Base-by-base conservation (phyloP, 495 filamentous ascomycete species). In the Annulohypoxylon nitens region DNA sequence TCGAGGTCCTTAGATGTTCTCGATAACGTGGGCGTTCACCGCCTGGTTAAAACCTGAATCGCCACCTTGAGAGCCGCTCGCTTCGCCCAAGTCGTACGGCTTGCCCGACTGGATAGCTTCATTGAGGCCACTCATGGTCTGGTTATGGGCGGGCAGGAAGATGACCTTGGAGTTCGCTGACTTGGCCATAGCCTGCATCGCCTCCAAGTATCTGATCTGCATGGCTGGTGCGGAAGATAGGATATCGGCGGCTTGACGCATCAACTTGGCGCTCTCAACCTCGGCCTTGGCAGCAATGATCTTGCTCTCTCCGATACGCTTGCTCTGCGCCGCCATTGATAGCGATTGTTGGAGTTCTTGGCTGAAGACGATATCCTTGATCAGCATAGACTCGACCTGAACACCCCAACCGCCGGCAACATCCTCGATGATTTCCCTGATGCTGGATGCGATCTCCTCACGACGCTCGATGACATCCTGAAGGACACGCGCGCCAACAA, bases 161-260 rank as follows among this genome's bases (percentile, higher is more conserved):
- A 99, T 98, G 75, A 99, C 96, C 86, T 99, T 98, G 85, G 86
- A 88, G 82, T 97, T 97, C 18, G 96, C 94, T 0, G 88, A 88
- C 90, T 98, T 98, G 67, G 96, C 97, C 96, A 98, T 98, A 8
- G 93, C 89, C 79, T 99, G 96, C 94, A 98, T 98, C n/a, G 96
- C 96, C 86, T 99, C 96, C 69, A 99, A 90, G 74, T 98, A 97
- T 23, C 95, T 85, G 83, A 99, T 99, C 83, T 99, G 96, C 96
- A 99, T 99, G 57, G 96, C 96, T 0, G 96, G 97, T 0, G 96
- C 97, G 34, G 90, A 93, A 61, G 88, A 92, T 67, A 99, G 80
- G 76, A 99, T 99, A 81, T 99, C 96, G 77, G 96, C 96, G 45
- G 96, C 96, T 84, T 98, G 94, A 61, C 96, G 88, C 96, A 99